These are phyloP conservation scores for Linaria vulgaris DNA, from an alignment of 257 asterid genomes.

Conservation along the genomic window DNA sequence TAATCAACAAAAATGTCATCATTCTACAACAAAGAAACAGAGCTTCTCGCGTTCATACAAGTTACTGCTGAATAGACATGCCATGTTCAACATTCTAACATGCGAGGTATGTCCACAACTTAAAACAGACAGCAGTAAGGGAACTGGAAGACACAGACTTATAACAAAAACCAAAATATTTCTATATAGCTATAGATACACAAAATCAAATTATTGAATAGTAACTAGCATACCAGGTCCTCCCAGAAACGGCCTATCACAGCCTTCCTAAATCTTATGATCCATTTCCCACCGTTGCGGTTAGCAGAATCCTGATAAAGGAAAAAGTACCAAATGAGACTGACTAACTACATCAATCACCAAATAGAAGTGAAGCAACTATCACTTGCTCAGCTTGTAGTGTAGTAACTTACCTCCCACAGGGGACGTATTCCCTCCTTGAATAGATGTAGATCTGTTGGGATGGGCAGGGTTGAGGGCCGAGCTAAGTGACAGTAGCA, in stretches of 20 bases:
- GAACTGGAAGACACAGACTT: too few relatives aligned
- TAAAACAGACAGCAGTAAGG: too few relatives aligned
- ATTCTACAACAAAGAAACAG: too few relatives aligned
- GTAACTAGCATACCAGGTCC: conserved; percentile 68
- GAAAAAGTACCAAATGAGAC: not conserved
- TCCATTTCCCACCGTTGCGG: conserved; percentile 98
- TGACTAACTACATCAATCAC: not conserved
- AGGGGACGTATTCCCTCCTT: conserved; percentile 96
- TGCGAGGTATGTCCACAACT: too few relatives aligned
- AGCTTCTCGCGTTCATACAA: too few relatives aligned
- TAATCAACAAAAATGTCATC: too few relatives aligned
- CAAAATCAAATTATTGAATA: not conserved
- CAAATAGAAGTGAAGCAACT: conserved; percentile 9
- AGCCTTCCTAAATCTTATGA: conserved; percentile 83
- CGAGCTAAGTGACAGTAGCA: conserved; percentile 95
- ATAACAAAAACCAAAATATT: too few relatives aligned
- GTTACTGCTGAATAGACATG: too few relatives aligned
- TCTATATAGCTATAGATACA: too few relatives aligned
- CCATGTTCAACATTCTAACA: too few relatives aligned
- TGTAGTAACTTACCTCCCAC: conserved; percentile 89
- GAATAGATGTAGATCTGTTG: conserved; percentile 96
- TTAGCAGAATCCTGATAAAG: conserved; percentile 84
- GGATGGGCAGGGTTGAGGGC: conserved; percentile 82
- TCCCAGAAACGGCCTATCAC: conserved; percentile 99
- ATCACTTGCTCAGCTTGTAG: conserved; percentile 15